phyloP scores from a whole-genome alignment of 2,329 filamentous ascomycete genomes.

The Xenoacremonium recifei region DNA sequence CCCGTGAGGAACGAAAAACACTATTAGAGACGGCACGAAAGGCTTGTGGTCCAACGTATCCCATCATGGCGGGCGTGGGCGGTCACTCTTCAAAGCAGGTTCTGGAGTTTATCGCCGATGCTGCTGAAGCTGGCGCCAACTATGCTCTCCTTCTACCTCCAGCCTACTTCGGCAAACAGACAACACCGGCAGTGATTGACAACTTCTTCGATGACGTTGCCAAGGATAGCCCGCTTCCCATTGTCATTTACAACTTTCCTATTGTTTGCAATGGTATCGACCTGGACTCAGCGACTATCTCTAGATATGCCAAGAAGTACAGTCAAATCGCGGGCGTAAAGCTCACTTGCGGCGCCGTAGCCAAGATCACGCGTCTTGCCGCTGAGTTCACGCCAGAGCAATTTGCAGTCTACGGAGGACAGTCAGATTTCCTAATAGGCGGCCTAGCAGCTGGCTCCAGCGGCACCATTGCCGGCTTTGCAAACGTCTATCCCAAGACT shows the following conservation, averaged over 20 bases:
- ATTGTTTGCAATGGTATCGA: constrained; percentile 67
- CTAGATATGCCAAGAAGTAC: constrained; percentile 18
- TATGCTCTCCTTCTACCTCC: constrained; percentile 61
- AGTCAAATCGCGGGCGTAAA: constrained; percentile 68
- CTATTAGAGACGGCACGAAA: constrained; percentile 65
- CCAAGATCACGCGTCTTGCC: constrained; percentile 63
- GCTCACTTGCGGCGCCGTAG: constrained; percentile 70
- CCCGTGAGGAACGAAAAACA: constrained; percentile 54
- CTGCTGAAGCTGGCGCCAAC: constrained; percentile 58
- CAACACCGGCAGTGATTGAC: constrained; percentile 56
- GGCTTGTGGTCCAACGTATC: constrained; percentile 80
- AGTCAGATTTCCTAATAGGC: constrained; percentile 69
- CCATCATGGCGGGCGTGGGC: constrained; percentile 71
- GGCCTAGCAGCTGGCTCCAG: constrained; percentile 56
- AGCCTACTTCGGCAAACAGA: constrained; percentile 64
- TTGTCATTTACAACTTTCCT: constrained; percentile 69
- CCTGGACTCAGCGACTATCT: constrained; percentile 62
- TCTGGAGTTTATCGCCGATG: constrained; percentile 59
- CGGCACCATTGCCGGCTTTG: constrained; percentile 63
- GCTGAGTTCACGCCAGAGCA: constrained; percentile 47
- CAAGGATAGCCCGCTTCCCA: constrained; percentile 47
- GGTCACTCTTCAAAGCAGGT: constrained; percentile 65
- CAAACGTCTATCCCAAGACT: constrained; percentile 59
- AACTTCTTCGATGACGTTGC: constrained; percentile 60
- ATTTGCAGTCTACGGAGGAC: constrained; percentile 70